phyloP scores from a whole-genome alignment of 495 filamentous ascomycete species.

The Tuber umbilicatum region DNA sequence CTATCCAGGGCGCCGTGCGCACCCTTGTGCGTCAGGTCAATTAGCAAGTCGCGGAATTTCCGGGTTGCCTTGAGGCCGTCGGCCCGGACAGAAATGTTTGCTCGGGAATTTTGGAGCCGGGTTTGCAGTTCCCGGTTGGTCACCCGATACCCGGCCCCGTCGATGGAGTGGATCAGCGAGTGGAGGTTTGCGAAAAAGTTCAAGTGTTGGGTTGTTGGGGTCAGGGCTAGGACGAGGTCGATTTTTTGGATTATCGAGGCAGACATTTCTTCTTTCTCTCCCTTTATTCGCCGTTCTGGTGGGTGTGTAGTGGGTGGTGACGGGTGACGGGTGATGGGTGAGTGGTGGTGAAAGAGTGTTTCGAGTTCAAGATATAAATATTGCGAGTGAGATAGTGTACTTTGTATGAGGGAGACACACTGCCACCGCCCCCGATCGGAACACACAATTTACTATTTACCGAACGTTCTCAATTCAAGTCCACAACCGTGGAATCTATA shows the following conservation, averaged over 20 bases:
- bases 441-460: background rate
- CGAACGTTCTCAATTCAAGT: background rate
- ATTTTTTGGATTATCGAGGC: background rate
- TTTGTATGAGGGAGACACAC: background rate
- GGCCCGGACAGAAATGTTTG: background rate
- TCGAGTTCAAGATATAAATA: background rate
- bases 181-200: background rate
- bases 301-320: background rate
- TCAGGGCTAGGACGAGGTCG: background rate
- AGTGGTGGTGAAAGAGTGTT: background rate
- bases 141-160: background rate
- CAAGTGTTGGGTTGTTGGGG: background rate
- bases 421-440: background rate
- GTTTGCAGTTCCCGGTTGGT: background rate
- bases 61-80: background rate
- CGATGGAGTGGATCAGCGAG: background rate
- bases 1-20: background rate
- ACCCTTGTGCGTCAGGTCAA: background rate
- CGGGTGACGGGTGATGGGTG: background rate
- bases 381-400: background rate
- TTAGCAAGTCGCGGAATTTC: background rate
- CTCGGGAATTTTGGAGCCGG: background rate
- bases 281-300: background rate
- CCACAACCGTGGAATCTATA: background rate
- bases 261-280: background rate